phyloP scores from a whole-genome alignment of 768 basidiomycete genomes.

The Lactarius sp. region DNA sequence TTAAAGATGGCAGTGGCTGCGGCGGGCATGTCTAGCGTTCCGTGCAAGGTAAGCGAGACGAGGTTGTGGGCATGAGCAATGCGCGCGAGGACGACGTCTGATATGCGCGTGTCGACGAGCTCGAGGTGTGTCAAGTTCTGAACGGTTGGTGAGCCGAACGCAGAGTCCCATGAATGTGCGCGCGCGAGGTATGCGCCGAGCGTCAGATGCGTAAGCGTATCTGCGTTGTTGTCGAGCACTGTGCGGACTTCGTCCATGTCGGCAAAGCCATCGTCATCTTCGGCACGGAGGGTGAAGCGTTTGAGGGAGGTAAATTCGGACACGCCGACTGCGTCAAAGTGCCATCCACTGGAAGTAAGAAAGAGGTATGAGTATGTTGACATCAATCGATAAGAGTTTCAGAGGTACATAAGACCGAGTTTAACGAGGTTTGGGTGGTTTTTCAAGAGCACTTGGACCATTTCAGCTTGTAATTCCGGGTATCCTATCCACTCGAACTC shows the following conservation, averaged over 20 bases:
- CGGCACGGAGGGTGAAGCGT: slow-evolving; percentile 63
- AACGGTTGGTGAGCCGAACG: slow-evolving; percentile 58
- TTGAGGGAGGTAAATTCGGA: slow-evolving; percentile 55
- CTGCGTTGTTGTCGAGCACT: slow-evolving; percentile 56
- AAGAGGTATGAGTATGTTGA: background rate
- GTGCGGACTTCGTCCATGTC: slow-evolving; percentile 64
- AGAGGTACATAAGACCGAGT: slow-evolving; percentile 53
- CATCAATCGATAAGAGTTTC: background rate
- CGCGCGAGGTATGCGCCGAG: slow-evolving; percentile 66
- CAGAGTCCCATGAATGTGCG: slow-evolving; percentile 61
- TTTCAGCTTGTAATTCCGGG: slow-evolving; percentile 62
- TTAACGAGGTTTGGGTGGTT: slow-evolving; percentile 51
- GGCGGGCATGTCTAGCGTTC: slow-evolving; percentile 55
- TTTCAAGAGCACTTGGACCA: slow-evolving; percentile 53
- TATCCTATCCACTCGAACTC: slow-evolving; percentile 79
- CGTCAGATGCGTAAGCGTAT: slow-evolving; percentile 54
- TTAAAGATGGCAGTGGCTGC: slow-evolving; percentile 56
- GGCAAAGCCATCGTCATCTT: slow-evolving; percentile 67
- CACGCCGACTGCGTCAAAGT: slow-evolving; percentile 67
- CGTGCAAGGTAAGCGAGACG: slow-evolving; percentile 59
- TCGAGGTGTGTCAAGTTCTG: slow-evolving; percentile 65
- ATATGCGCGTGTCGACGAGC: slow-evolving; percentile 65
- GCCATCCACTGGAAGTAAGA: slow-evolving; percentile 48
- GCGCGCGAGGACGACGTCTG: slow-evolving; percentile 55
- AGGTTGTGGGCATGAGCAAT: slow-evolving; percentile 60